Base-by-base conservation (phyloP, 2,329 filamentous ascomycete species). In the Biscogniauxia mediterranea region DNA sequence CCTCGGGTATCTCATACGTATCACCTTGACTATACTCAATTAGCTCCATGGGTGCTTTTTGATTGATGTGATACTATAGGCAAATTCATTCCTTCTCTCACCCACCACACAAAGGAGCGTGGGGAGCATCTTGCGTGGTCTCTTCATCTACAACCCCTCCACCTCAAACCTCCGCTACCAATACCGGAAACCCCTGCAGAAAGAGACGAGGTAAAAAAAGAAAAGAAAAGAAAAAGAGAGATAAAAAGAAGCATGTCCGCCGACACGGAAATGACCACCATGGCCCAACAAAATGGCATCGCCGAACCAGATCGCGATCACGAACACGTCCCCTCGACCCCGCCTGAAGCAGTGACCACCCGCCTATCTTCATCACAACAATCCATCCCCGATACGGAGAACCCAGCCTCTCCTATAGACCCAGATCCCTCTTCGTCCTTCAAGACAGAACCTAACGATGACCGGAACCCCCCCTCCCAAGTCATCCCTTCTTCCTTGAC, bases 401-500 rank as follows among this genome's bases (percentile, higher is more conserved):
- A 76, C 6, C 81, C 83, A 2, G 77, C 76, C 20, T 86, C 84
- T 13, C 83, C 84, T 26, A 75, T 81, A 64, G 81, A 84, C 54
- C 76, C 78, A 64, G 81, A 84, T 55, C 76, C 78, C 5, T 72
- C 74, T 54, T 70, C 76, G 54, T 83, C 81, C 0, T 84, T 85
- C 71, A 81, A 78, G 67, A 80, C 79, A 3, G 81, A 85, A 63
- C 61, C 73, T 61, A 81, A 80, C 69, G 81, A 85, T 60, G 81
- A 83, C 54, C 73, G 77, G 49, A 71, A 73, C 1, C 69, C 71
- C 19, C 70, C 77, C n/a, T 76, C 78, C 25, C 71, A 69, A 15
- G 74, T 85, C 55, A 85, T 86, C 59, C 83, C 83, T 4, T 86
- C 84, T 1, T 86, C 84, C 23, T 73, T 85, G 56, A 86, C 84